Evolutionary conservation across 2,329 filamentous ascomycete genomes (phyloP), one percentile per base, ranked within the genome.

Genomic region (Tolypocladium sp.): DNA sequence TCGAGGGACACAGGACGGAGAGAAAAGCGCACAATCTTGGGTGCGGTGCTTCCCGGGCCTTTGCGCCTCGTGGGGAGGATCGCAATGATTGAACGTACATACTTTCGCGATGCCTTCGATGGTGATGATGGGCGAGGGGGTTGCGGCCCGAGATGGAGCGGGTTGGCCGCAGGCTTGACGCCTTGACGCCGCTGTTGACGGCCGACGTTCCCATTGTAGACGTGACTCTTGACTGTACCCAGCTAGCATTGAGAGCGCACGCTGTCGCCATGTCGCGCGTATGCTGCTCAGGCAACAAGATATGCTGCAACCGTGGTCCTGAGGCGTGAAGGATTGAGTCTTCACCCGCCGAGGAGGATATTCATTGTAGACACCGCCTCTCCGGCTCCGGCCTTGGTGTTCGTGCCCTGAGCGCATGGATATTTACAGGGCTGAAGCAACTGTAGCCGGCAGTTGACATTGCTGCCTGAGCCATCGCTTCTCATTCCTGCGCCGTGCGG

Each of bases 31-130:
- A 77, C 79, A 80, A 80, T 82, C 79, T 82, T 82, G 79, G 79
- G 79, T 82, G 79, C 79, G 79, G 77, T 82, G 79, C 75, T 81
- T 74, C 74, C 73, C 77, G 73, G 69, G 71, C 69, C 66, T 68
- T 60, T 69, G 73, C 69, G 37, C 33, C 69, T 61, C 58, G 71
- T 82, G 79, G 74, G 77, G 73, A 79, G 79, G 79, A 82, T 76
- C 79, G 79, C 79, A 82, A 82, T 82, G 79, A 82, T 82, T 81
- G 79, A 81, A 67, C 79, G 79, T 75, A 82, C 79, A 82, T 80
- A 57, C 52, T 37, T 53, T 35, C 30, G 49, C 49, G 30, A 35
- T 53, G 30, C 30, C 30, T 22, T 37, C 5, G 15, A 30, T 20
- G 27, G n/a, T 52, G 27, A 15, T 25, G 44, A 27, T 46, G 12